These are phyloP conservation scores for Leccinum fibrillosum DNA, from an alignment of 768 basidiomycete genomes.

Conservation along the genomic window DNA sequence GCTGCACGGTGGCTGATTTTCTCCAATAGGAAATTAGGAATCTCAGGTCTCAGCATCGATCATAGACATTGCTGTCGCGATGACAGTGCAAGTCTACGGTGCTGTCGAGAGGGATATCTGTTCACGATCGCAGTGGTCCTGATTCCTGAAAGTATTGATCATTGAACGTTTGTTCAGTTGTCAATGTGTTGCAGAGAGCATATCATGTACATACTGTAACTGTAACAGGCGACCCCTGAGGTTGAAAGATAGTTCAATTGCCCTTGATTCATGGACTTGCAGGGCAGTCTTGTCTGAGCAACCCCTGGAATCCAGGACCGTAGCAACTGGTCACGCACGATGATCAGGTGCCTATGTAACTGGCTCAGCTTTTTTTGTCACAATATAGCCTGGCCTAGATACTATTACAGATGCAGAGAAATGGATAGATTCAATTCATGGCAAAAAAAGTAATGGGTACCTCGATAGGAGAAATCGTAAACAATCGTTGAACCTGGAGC, in stretches of 20 bases:
- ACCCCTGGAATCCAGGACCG: too few species aligned
- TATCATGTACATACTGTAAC: too few species aligned
- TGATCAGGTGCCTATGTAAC: too few species aligned
- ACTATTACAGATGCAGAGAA: neutral
- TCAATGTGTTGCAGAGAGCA: neutral
- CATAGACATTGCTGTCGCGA: neutral
- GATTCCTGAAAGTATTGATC: neutral
- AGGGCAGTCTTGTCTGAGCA: too few species aligned
- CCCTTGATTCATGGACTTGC: too few species aligned
- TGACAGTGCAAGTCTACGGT: neutral
- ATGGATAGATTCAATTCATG: neutral
- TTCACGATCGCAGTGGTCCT: neutral
- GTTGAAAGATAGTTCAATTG: too few species aligned
- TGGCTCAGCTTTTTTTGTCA: too few species aligned
- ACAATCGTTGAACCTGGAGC: neutral
- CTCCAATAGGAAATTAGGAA: neutral
- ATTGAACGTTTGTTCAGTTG: neutral
- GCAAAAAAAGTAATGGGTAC: neutral
- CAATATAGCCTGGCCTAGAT: neutral
- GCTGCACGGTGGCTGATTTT: too few species aligned
- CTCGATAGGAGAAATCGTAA: neutral
- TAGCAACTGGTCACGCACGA: too few species aligned
- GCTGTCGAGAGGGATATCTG: neutral
- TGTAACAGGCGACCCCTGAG: too few species aligned
- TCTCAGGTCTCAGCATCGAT: neutral